Evolutionary conservation across 768 basidiomycete species (phyloP).

Genomic region (Tylopilus vinaceipallidus): DNA sequence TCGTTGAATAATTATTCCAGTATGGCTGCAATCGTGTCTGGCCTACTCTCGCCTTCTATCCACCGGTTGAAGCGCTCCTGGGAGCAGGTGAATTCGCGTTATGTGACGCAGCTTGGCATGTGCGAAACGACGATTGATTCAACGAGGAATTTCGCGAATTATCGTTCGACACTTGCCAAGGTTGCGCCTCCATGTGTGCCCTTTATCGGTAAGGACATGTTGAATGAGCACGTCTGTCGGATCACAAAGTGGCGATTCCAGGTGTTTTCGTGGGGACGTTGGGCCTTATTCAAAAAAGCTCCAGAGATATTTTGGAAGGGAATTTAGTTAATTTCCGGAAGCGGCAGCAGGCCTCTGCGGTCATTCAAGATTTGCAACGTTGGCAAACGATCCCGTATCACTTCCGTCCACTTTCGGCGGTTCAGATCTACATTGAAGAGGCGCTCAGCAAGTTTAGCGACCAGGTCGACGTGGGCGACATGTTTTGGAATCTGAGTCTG

Average conservation of each 20-base stretch:
- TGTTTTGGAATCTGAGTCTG: slow-evolving; percentile 83
- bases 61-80: slow-evolving; percentile 90
- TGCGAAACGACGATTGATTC: slow-evolving; percentile 92
- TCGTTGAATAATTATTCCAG: slow-evolving; percentile 90
- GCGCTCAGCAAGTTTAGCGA: slow-evolving; percentile 71
- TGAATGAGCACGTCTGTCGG: not conserved
- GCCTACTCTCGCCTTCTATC: slow-evolving; percentile 91
- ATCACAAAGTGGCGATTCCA: slow-evolving; percentile 26
- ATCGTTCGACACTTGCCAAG: slow-evolving; percentile 76
- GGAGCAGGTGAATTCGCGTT: slow-evolving; percentile 80
- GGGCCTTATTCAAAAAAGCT: slow-evolving; percentile 97
- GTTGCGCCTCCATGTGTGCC: slow-evolving; percentile 94
- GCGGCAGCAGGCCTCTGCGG: slow-evolving; percentile 92
- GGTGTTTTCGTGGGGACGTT: slow-evolving; percentile 94
- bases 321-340: slow-evolving; percentile 94
- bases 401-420: slow-evolving; percentile 60
- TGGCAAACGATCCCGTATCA: slow-evolving; percentile 94
- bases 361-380: slow-evolving; percentile 94
- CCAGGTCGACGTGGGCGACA: slow-evolving; percentile 65
- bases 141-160: slow-evolving; percentile 92
- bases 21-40: slow-evolving; percentile 96
- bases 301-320: slow-evolving; percentile 76
- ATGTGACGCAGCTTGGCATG: slow-evolving; percentile 67
- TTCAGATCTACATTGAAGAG: slow-evolving; percentile 77
- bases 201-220: slow-evolving; percentile 72